Evolutionary conservation across 495 filamentous ascomycete genomes (phyloP).

Genomic region (Lepidopterella palustris): DNA sequence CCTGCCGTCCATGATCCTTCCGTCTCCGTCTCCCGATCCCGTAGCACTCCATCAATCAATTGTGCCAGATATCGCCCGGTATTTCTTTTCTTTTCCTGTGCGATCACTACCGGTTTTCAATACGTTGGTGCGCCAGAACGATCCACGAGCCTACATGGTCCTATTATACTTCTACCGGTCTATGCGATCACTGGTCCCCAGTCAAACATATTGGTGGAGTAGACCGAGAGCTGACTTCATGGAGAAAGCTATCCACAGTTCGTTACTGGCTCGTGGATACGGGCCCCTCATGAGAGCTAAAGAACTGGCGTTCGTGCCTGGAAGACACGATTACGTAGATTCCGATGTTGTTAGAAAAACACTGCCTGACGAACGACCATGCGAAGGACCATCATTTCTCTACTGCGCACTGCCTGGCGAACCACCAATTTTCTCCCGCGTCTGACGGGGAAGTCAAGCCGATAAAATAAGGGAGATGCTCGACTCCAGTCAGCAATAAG

Average conservation of each 20-base stretch:
- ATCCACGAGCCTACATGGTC: background rate
- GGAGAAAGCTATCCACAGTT: background rate
- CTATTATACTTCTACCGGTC: background rate
- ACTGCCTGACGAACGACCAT: no score
- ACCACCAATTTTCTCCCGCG: no score
- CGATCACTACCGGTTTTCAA: background rate
- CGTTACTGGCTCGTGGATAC: background rate
- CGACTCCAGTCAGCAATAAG: no score
- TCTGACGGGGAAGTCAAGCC: no score
- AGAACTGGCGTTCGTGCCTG: background rate
- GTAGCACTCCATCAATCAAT: background rate
- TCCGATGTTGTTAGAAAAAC: no score
- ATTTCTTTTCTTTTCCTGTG: background rate
- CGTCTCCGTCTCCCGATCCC: no score
- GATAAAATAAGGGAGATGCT: no score
- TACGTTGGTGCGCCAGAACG: background rate
- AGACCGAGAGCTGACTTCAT: background rate
- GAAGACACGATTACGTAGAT: background rate
- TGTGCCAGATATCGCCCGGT: background rate
- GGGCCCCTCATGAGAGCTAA: background rate
- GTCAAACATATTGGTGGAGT: background rate
- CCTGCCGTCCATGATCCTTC: no score
- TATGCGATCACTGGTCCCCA: background rate
- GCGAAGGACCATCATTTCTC: no score
- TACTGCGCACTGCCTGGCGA: no score